Conservation (phyloP, 2,329 filamentous ascomycete genomes). For the Penicillium oxalicum region DNA sequence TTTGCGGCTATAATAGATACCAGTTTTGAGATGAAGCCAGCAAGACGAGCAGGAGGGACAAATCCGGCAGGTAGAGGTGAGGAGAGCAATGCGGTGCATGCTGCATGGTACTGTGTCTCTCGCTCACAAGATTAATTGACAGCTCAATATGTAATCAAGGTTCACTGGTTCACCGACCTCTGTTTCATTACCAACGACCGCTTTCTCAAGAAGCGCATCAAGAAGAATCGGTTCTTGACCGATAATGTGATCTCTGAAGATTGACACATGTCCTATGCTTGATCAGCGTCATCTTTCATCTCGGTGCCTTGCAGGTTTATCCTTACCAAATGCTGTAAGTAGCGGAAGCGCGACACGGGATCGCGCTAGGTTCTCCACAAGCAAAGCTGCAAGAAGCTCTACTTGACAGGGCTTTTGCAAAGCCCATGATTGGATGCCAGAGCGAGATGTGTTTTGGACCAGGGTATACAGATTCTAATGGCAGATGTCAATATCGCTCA, state of each 20-base stretch:
- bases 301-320: background rate
- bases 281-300: constrained; percentile 12
- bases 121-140: background rate
- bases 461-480: constrained; percentile 29
- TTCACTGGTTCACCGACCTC: constrained; percentile 23
- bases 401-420: constrained; percentile 47
- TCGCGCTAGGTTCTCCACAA: constrained; percentile 46
- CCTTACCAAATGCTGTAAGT: constrained; percentile 45
- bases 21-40: constrained; percentile 29
- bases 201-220: constrained; percentile 31
- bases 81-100: constrained; percentile 33
- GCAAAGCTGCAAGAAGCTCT: constrained; percentile 39
- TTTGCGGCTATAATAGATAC: constrained; percentile 25
- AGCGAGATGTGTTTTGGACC: constrained; percentile 23
- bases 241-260: constrained; percentile 31
- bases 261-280: constrained; percentile 21
- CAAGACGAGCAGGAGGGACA: constrained; percentile 29
- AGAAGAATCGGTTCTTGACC: constrained; percentile 29
- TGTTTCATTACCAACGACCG: constrained; percentile 20
- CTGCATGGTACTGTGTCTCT: constrained; percentile 22
- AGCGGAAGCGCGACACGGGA: constrained; percentile 49
- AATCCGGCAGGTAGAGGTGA: constrained; percentile 25
- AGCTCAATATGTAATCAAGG: background rate
- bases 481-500: constrained; percentile 3
- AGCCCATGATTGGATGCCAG: constrained; percentile 43